Evolutionary conservation across 192 early-diverging fungal species (phyloP).

Genomic region (Coemansia sp.): DNA sequence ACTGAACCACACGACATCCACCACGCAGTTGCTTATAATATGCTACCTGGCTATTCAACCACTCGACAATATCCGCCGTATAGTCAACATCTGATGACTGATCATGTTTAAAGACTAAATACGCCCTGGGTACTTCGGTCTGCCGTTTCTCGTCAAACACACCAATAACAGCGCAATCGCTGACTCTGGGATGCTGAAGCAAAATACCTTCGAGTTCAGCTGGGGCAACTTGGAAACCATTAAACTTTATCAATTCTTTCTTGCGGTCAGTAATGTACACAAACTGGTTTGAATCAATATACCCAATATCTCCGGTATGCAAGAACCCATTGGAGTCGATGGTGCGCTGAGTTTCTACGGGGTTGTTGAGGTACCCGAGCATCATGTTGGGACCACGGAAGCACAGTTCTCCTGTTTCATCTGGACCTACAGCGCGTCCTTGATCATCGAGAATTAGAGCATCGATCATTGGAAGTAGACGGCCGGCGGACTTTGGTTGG

Average conservation of each 20-base stretch:
- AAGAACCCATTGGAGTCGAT: constrained; percentile 74
- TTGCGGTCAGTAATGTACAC: constrained; percentile 66
- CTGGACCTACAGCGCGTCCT: constrained; percentile 11
- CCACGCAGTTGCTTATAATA: constrained; percentile 44
- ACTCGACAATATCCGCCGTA: constrained; percentile 9
- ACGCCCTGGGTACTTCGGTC: constrained; percentile 48
- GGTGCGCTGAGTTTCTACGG: constrained; percentile 60
- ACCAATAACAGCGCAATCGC: constrained; percentile 65
- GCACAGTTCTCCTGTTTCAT: constrained; percentile 76
- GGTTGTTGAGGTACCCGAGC: constrained; percentile 78
- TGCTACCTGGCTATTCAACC: constrained; percentile 24
- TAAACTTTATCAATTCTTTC: constrained; percentile 94
- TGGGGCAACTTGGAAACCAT: constrained; percentile 74
- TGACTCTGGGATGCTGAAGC: constrained; percentile 60
- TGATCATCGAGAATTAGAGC: constrained; percentile 66
- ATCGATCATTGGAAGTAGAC: constrained; percentile 66
- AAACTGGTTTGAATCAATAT: constrained; percentile 55
- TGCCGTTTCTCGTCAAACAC: constrained; percentile 53
- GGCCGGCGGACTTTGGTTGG: constrained; percentile 59
- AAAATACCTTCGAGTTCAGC: constrained; percentile 78
- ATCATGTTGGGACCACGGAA: constrained; percentile 83
- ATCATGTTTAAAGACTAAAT: constrained; percentile 23
- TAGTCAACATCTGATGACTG: not conserved
- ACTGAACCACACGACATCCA: constrained; percentile 16
- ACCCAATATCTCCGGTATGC: constrained; percentile 79